Evolutionary conservation across 768 basidiomycete species (phyloP), one percentile per base, ranked within the genome.

Genomic region (Naematelia aurantialba): DNA sequence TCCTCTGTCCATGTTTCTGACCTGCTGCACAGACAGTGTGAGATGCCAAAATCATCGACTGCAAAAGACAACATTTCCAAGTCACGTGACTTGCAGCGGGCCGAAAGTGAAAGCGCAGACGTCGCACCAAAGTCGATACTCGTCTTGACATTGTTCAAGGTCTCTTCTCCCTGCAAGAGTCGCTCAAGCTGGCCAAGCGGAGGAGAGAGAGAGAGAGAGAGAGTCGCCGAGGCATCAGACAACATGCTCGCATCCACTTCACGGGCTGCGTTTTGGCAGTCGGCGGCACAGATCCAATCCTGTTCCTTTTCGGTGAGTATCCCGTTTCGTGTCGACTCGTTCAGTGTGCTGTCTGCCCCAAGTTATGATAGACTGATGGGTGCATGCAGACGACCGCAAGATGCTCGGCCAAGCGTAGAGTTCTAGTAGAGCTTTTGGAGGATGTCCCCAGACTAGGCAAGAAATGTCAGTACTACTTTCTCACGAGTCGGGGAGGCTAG

Each of bases 1-100:
- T 13, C 71, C 71, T 59, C 64, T 63, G 62, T 73, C 71, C 71
- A 73, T 72, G 3, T 59, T 34, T 14, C 45, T n/a, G n/a, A 5
- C 29, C 10, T 4, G 22, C 2, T 22, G 29, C 13, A 12, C 45
- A 39, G 55, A 54, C 27, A 30, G 31, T 5, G 45, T 19, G 10
- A 51, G 22, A 13, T 54, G 45, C n/a, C 14, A 19, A 45, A 13
- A 30, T n/a, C n/a, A n/a, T n/a, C 27, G 27, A 54, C 17, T 54
- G 21, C n/a, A 12, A 52, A 12, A 27, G 17, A 4, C 11, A 52
- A 8, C 17, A 8, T 39, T 39, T 39, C 34, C 34, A 39, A 39
- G 17, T 39, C 34, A 39, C 34, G 34, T 39, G 34, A 39, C 34
- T 39, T 39, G 34, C 34, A 31, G 30, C 42, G 54, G 27, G 24